A percentile compares a stretch with the other conserved stretches of the same genome.
These are phyloP conservation scores for Salix arbutifolia DNA, from an alignment of 345 rosid species.

Conservation along the genomic window DNA sequence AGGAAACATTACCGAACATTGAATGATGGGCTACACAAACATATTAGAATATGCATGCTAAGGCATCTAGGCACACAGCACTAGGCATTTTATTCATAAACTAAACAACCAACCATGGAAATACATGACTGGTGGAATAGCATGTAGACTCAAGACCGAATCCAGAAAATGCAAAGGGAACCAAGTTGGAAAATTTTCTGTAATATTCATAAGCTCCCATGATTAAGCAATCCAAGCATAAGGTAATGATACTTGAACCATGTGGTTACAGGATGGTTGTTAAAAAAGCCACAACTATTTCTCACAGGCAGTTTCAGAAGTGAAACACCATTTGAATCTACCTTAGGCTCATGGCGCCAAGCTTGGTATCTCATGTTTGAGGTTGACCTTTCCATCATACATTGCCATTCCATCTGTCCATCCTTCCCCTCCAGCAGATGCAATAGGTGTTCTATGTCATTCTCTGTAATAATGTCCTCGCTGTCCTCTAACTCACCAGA, in stretches of 20 bases:
- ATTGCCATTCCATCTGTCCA: conserved; percentile 77
- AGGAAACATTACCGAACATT: neutral
- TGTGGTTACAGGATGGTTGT: neutral
- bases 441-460: conserved; percentile 71
- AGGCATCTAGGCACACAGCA: neutral
- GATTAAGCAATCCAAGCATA: neutral
- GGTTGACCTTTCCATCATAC: conserved; percentile 74
- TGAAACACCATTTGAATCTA: conserved; percentile 16
- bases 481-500: conserved; percentile 26
- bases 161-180: neutral
- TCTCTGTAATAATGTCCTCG: conserved; percentile 57
- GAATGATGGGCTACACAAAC: neutral
- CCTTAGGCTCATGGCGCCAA: conserved; percentile 91
- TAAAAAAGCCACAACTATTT: neutral
- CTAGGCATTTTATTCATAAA: neutral
- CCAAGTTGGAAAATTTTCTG: neutral
- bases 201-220: neutral
- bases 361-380: conserved; percentile 82
- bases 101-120: neutral
- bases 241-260: neutral
- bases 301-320: neutral
- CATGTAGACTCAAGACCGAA: neutral
- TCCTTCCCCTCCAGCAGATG: conserved; percentile 62
- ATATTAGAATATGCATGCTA: neutral
- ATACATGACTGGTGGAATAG: neutral